Evolutionary conservation across 73 alveolate species (phyloP).

Genomic region (Urostyla sp.): DNA sequence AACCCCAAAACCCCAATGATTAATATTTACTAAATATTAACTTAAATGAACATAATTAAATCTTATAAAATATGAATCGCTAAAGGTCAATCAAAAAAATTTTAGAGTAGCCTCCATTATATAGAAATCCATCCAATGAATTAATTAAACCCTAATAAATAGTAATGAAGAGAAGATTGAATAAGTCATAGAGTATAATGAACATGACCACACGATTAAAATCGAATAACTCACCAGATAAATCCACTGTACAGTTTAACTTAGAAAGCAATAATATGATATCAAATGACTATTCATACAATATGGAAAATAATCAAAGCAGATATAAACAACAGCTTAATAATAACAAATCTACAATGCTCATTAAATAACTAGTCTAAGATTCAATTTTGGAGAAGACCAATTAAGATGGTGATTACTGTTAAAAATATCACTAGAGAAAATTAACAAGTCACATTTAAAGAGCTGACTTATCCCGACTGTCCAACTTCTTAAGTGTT

Average conservation of each 20-base stretch:
- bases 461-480: conserved; percentile 7
- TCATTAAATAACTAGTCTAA: neutral
- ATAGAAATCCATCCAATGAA: conserved; percentile 23
- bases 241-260: neutral
- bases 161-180: neutral
- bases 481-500: conserved; percentile 17
- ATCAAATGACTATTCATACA: neutral
- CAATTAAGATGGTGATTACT: neutral
- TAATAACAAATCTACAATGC: neutral
- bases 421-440: conserved; percentile 8
- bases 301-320: neutral
- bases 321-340: neutral
- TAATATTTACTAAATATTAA: no score
- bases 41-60: no score
- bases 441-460: neutral
- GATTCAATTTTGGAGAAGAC: neutral
- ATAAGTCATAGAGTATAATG: conserved; percentile 18
- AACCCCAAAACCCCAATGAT: no score
- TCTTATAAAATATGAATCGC: no score
- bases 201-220: neutral
- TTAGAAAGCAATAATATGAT: neutral
- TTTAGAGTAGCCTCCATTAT: conserved; percentile 30
- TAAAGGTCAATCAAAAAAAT: no score
- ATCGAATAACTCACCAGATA: neutral
- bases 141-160: neutral